phyloP scores from a whole-genome alignment of 306 rosid genomes.

The Pyrus pyrifolia region DNA sequence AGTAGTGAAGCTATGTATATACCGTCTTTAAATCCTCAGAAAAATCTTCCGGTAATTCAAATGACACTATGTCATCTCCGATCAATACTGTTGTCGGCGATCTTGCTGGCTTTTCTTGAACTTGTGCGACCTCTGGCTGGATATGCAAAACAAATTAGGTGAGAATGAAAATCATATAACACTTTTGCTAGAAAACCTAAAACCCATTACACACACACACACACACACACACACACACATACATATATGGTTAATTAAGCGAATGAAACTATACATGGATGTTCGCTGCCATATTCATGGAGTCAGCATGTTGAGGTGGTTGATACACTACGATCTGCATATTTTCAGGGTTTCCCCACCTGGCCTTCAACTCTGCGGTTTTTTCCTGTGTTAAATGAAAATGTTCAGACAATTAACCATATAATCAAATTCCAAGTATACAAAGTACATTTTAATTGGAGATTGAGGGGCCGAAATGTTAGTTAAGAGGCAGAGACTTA shows the following conservation, averaged over 20 bases:
- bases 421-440: background rate
- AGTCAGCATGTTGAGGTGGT: background rate
- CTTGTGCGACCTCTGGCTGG: background rate
- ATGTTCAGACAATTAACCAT: background rate
- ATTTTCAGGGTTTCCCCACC: background rate
- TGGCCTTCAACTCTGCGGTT: background rate
- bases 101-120: background rate
- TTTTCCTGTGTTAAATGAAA: background rate
- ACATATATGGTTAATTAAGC: background rate
- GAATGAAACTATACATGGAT: background rate
- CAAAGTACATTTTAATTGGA: background rate
- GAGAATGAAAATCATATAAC: background rate
- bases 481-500: background rate
- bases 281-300: background rate
- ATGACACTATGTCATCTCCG: background rate
- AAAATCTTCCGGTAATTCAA: conserved; percentile 2
- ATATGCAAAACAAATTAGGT: background rate
- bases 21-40: background rate
- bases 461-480: background rate
- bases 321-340: background rate
- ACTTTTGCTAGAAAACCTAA: too few species aligned
- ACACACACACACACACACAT: too few species aligned
- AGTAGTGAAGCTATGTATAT: background rate
- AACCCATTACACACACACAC: too few species aligned
- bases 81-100: background rate